A percentile compares a stretch with the other conserved stretches of the same genome.
Conservation (phyloP, 768 basidiomycete species). For the Mycena alexandri region DNA sequence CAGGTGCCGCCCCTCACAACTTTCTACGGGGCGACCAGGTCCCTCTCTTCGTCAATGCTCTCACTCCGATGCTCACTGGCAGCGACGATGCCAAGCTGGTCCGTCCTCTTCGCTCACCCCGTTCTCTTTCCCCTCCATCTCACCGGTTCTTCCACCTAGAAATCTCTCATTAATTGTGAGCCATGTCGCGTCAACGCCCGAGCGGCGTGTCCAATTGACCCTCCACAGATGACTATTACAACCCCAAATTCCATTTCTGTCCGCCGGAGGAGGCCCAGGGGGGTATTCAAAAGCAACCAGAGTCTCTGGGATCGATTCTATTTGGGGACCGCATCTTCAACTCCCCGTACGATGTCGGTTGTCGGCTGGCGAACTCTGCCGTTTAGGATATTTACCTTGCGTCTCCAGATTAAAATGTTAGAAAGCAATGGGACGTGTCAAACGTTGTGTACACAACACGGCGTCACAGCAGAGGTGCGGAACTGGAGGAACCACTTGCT, state of each 20-base stretch:
- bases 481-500: too few relatives aligned
- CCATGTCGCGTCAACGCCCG: conserved; percentile 5
- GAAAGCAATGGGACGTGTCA: conserved; percentile 81
- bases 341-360: conserved; percentile 87
- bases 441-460: conserved; percentile 70
- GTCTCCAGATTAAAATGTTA: conserved; percentile 83
- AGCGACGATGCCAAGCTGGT: conserved; percentile 82
- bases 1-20: conserved; percentile 89
- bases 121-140: conserved; percentile 12
- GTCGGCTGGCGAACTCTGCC: neutral
- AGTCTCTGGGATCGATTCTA: conserved; percentile 92
- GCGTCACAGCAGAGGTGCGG: conserved; percentile 64
- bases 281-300: conserved; percentile 80
- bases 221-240: conserved; percentile 89
- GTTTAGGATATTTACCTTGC: conserved; percentile 25
- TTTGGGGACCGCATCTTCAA: conserved; percentile 96
- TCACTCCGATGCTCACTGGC: conserved; percentile 86
- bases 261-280: conserved; percentile 82
- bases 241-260: conserved; percentile 89
- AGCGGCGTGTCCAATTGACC: conserved; percentile 29
- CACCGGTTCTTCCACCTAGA: conserved; percentile 57
- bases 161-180: conserved; percentile 92
- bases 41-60: conserved; percentile 85
- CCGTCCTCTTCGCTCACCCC: conserved; percentile 42
- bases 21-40: conserved; percentile 82